Conservation (phyloP, 805 yeast species). For the Yarrowia divulgata region DNA sequence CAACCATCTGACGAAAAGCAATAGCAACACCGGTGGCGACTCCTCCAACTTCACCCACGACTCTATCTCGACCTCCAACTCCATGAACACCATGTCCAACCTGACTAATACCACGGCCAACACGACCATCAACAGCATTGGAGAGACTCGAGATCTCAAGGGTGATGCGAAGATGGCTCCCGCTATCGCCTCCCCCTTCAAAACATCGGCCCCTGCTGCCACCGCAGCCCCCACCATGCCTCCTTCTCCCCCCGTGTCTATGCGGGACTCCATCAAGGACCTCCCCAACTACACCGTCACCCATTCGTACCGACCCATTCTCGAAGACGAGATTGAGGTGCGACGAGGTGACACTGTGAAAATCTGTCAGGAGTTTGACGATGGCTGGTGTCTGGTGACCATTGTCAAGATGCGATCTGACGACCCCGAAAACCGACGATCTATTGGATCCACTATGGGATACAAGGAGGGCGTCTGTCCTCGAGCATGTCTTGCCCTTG, state of each 20-base stretch:
- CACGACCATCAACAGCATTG: slow-evolving; percentile 29
- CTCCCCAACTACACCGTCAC: slow-evolving; percentile 58
- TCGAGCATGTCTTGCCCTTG: slow-evolving; percentile 30
- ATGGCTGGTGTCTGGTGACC: slow-evolving; percentile 90
- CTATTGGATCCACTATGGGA: slow-evolving; percentile 33
- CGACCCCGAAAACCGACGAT: slow-evolving; percentile 34
- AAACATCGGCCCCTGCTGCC: background rate
- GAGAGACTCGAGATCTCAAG: slow-evolving; percentile 7
- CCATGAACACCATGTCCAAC: slow-evolving; percentile 36
- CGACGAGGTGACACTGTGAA: slow-evolving; percentile 74
- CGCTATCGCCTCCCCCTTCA: slow-evolving; percentile 1
- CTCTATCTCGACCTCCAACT: slow-evolving; percentile 32
- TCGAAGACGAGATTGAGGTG: slow-evolving; percentile 80
- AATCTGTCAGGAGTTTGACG: slow-evolving; percentile 80
- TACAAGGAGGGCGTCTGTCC: slow-evolving; percentile 27
- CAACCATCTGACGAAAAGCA: background rate
- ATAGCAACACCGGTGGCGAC: slow-evolving; percentile 11
- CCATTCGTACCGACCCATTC: slow-evolving; percentile 75
- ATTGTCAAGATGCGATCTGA: slow-evolving; percentile 38
- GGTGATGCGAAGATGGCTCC: slow-evolving; percentile 11
- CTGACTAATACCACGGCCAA: slow-evolving; percentile 22
- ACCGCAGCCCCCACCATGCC: slow-evolving; percentile 46
- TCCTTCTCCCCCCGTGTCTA: slow-evolving; percentile 37
- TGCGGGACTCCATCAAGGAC: slow-evolving; percentile 60
- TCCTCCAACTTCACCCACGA: slow-evolving; percentile 26